Evolutionary conservation across 116 monocot genomes (phyloP).

Genomic region (Trichopus zeylanicus): DNA sequence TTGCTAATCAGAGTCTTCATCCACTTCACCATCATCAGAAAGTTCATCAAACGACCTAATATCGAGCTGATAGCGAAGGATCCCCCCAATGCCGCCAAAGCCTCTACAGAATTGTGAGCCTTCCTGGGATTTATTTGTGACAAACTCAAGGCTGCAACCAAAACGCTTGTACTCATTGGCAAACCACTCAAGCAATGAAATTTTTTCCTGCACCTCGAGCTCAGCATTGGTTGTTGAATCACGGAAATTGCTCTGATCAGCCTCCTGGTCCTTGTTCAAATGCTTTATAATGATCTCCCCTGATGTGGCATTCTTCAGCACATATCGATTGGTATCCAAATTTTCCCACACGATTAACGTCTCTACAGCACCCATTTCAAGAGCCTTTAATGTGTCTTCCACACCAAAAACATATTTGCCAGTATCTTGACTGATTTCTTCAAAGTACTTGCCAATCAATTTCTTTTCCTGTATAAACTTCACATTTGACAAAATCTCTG

Average conservation of each 20-base stretch:
- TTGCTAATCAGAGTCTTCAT: conserved; percentile 37
- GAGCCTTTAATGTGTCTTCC: conserved; percentile 35
- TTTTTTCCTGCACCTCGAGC: conserved; percentile 29
- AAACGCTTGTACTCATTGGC: conserved; percentile 34
- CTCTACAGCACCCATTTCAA: conserved; percentile 41
- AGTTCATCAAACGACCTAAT: conserved; percentile 32
- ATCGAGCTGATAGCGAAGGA: conserved; percentile 39
- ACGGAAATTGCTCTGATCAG: conserved; percentile 20
- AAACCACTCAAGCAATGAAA: conserved; percentile 30
- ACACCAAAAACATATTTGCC: conserved; percentile 42
- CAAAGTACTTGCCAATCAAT: conserved; percentile 37
- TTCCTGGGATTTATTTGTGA: conserved; percentile 38
- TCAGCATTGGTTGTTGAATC: conserved; percentile 17
- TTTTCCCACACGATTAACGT: conserved; percentile 38
- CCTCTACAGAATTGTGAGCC: conserved; percentile 46
- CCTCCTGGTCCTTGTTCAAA: conserved; percentile 23
- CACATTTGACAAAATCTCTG: conserved; percentile 31
- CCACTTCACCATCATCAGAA: conserved; percentile 17
- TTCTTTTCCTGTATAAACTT: conserved; percentile 38
- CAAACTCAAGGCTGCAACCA: conserved; percentile 33
- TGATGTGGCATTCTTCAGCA: conserved; percentile 18
- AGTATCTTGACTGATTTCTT: conserved; percentile 37
- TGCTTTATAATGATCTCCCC: conserved; percentile 24
- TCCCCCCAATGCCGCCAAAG: conserved; percentile 38
- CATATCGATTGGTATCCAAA: conserved; percentile 22